phyloP scores from a whole-genome alignment of 768 basidiomycete species.

The Paxillus rubicundulus region DNA sequence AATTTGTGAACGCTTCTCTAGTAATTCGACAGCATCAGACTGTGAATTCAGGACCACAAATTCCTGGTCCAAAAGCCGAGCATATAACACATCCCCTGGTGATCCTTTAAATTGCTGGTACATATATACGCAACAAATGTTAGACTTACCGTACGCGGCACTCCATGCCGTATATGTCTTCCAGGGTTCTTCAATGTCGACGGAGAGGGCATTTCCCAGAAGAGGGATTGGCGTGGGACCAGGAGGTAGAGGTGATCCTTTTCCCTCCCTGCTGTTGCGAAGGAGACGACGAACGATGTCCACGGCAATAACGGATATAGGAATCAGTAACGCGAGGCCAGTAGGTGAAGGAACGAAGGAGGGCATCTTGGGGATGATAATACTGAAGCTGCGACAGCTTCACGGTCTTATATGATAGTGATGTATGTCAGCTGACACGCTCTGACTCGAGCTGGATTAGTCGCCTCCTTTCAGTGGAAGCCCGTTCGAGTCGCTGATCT shows the following conservation, averaged over 20 bases:
- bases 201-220: neutral
- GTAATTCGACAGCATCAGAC: slow-evolving; percentile 40
- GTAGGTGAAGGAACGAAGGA: too few relatives aligned
- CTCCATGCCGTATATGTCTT: slow-evolving; percentile 9
- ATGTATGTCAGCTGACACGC: too few relatives aligned
- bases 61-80: slow-evolving; percentile 42
- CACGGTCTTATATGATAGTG: too few relatives aligned
- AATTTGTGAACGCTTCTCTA: slow-evolving; percentile 43
- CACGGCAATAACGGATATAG: too few relatives aligned
- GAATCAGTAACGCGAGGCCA: too few relatives aligned
- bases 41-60: slow-evolving; percentile 43
- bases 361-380: too few relatives aligned
- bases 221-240: slow-evolving; percentile 10
- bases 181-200: slow-evolving; percentile 8
- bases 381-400: too few relatives aligned
- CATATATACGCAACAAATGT: neutral
- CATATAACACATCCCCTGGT: slow-evolving; percentile 43
- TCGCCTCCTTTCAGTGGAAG: too few relatives aligned
- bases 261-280: neutral
- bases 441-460: too few relatives aligned
- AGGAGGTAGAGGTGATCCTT: slow-evolving; percentile 9
- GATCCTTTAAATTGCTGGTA: neutral
- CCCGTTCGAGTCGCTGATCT: too few relatives aligned
- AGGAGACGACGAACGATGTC: too few relatives aligned
- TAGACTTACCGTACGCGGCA: slow-evolving; percentile 5